Base-by-base conservation (phyloP, 2,329 filamentous ascomycete genomes). In the Fusarium irregulare region DNA sequence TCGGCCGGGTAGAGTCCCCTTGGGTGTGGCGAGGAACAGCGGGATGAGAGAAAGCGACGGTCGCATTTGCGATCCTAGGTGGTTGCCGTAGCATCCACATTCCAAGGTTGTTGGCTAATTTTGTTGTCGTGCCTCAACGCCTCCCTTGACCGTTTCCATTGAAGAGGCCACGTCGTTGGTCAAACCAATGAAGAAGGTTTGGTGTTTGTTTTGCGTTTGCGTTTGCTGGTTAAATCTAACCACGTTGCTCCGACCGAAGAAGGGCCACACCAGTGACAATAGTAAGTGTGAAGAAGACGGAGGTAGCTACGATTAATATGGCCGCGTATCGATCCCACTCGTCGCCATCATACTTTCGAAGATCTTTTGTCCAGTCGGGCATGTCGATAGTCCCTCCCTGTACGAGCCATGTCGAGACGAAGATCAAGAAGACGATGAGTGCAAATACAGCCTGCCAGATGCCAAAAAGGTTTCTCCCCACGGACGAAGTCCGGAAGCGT, bases 351-450 rank as follows among this genome's bases (percentile, higher is more conserved):
- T 66, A 69, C 21, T 69, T 34, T 18, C 60, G 60, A 4, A 68
- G 46, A 18, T 69, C 66, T 40, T 66, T 69, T 6, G 65, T 69
- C 66, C 65, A 69, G 3, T 56, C 46, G 12, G 65, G 65, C 55
- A 69, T 56, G 6, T 37, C 7, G 14, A 69, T 57, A 7, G 50
- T n/a, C 2, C 40, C 20, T 12, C 30, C 46, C 10, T 66, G 60
- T 1, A 69, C 66, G 7, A 69, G 34, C 7, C 25, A 61, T 12
- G 55, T 49, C 4, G 59, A 20, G 23, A 37, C 23, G 10, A 69
- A 69, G n/a, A 69, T 54, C 0, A 27, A 18, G 14, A 69, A 44
- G 8, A 69, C 42, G 7, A 69, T 46, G 11, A 47, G n/a, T 4
- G 56, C 53, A 7, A 57, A 69, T 4, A 53, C 14, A 14, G 56